Base-by-base conservation (phyloP, 345 rosid species). In the Diplotaxis tenuifolia region DNA sequence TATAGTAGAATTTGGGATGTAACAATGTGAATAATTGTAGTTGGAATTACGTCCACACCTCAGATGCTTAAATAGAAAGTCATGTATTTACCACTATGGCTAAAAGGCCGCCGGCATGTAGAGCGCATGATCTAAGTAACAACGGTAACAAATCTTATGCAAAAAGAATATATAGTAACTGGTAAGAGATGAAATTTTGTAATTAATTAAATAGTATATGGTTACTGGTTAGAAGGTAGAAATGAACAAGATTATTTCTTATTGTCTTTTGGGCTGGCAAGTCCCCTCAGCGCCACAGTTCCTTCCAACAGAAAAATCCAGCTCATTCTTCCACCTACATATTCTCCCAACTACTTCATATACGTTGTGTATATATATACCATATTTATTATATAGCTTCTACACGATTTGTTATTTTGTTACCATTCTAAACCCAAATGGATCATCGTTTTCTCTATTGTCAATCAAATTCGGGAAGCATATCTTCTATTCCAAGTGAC, bases 151-250 rank as follows among this genome's bases (percentile, higher is more conserved):
- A 21, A 22, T 28, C 22, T 72, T 63, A 63, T 63, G 63, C 23
- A 16, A 59, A 3, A 20, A 4, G 5, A 42, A 62, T 9, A 50
- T 16, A 22, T 71, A 49, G 38, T 10, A 40, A 42, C 31, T 40
- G 16, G 77, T 10, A 29, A 56, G 50, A 8, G 50, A 32, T 8
- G 7, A 7, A 16, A 6, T 18, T 65, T 10, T 45, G 36, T 31
- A 21, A 45, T 31, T 25, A 58, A 57, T 66, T 66, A 25, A n/a
- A 74, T 9, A 57, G 5, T 20, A 59, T 59, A 74, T 59, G 61
- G 78, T 67, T 66, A 74, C 57, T 58, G 67, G 78, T 74, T 66
- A 74, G 72, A 73, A 42, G 38, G 50, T 66, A 40, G 47, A 57
- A 57, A 7, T 15, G 65, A 65, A 16, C 53, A 16, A 47, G 36